Base-by-base conservation (phyloP, 345 rosid species). In the Cardiospermum halicacabum region DNA sequence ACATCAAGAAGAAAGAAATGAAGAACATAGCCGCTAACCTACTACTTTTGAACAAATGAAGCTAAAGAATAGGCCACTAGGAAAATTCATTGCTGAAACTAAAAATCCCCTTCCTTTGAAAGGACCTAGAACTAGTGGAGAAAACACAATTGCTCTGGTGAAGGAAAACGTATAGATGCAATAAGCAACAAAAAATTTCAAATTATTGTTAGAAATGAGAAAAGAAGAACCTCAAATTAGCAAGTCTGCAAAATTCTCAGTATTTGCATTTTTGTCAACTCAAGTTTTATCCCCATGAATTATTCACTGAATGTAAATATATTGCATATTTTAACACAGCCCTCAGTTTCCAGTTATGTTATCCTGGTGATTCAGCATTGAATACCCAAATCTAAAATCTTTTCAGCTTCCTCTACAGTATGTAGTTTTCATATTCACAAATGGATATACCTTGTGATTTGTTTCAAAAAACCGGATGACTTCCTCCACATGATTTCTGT, bases 401-500 rank as follows among this genome's bases (percentile, higher is more conserved):
- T 40, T 43, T 48, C 30, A 39, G 50, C 40, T 56, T 58, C 45
- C 19, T 11, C 25, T 49, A n/a, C n/a, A 1, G 47, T 67, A 65
- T 56, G 24, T 8, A n/a, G 47, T 39, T 51, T 43, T 19, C 18
- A 27, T 30, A 57, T 39, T 65, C 67, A 53, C 50, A 9, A 11
- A 15, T 11, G 3, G 28, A 53, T 31, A 22, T 72, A 90, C 97
- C 96, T 90, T 85, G 82, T 90, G 98, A 66, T 86, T 83, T 43
- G 89, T 90, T 75, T 90, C 97, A 64, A 93, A 86, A 80, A 93
- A 93, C 64, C 70, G 84, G 64, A 90, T 90, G 45, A 90, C 98
- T 71, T 93, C 97, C 81, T 90, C 98, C 96, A 92, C 89, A 74
- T 89, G 96, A 72, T 92, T 92, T 36, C 96, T 76, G 56, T 85